Evolutionary conservation across 768 basidiomycete genomes (phyloP), one percentile per base, ranked within the genome.

Genomic region (Phylloporus sp.): DNA sequence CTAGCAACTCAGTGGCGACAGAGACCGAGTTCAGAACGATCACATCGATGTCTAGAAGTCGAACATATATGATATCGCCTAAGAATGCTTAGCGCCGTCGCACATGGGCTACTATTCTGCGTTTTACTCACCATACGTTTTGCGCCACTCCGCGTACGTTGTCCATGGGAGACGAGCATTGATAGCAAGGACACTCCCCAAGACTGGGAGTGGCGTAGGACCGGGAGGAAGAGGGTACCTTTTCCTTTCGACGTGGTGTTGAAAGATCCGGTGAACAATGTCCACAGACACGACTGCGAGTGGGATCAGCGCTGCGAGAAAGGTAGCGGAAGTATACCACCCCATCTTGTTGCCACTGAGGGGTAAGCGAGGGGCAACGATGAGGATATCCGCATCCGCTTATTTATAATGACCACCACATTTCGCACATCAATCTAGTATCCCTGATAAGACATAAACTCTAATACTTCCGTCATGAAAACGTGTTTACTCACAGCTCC

Each of bases 131-230:
- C 56, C 56, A 27, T 53, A 47, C 10, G 15, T 47, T 23, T 13
- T 36, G n/a, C 36, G 38, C 52, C 56, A 57, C 13, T 38, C 45
- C 6, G 43, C 39, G 15, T 57, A 57, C 10, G 52, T 53, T 5
- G 43, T 2, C 45, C 45, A 52, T 22, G 51, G 51, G 12, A 22
- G 20, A 6, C 20, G n/a, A 7, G 29, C n/a, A n/a, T n/a, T n/a
- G n/a, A n/a, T n/a, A n/a, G n/a, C n/a, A n/a, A n/a, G n/a, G n/a
- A n/a, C n/a, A n/a, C n/a, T n/a, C n/a, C n/a, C n/a, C n/a, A n/a
- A n/a, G n/a, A n/a, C n/a, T n/a, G n/a, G n/a, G n/a, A 53, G 16
- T 18, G 46, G 23, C 22, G 46, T 31, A 20, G 55, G 55, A 48
- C 54, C 54, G 2, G 54, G 54, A 5, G 55, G 55, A 7, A 47